phyloP scores from a whole-genome alignment of 1,139 yeast species.

The Zhuliangozyma parablackwelliae region DNA sequence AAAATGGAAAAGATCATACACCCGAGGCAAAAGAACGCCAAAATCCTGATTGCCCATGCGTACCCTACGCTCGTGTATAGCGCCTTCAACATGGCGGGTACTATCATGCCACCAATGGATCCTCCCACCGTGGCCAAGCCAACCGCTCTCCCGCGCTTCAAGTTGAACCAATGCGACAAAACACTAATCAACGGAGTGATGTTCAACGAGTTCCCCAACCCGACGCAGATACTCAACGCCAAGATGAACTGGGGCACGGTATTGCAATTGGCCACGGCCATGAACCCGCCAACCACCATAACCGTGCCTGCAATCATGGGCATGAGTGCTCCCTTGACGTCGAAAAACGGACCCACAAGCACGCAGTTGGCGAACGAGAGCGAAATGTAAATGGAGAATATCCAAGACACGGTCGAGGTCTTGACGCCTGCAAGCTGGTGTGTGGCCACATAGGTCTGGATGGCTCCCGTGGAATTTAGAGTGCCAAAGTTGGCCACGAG shows the following conservation, averaged over 20 bases:
- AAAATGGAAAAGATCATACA: slow-evolving; percentile 21
- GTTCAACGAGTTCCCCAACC: slow-evolving; percentile 31
- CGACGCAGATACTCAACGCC: slow-evolving; percentile 31
- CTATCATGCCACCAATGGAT: slow-evolving; percentile 33
- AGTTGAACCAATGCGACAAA: slow-evolving; percentile 35
- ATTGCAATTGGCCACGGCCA: slow-evolving; percentile 29
- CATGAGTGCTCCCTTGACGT: slow-evolving; percentile 25
- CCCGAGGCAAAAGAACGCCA: slow-evolving; percentile 29
- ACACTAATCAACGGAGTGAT: slow-evolving; percentile 36
- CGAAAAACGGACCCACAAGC: slow-evolving; percentile 35
- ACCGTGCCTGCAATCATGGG: slow-evolving; percentile 15
- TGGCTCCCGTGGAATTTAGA: slow-evolving; percentile 32
- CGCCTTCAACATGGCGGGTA: slow-evolving; percentile 30
- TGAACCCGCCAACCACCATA: slow-evolving; percentile 22
- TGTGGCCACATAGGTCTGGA: slow-evolving; percentile 29
- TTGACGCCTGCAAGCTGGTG: slow-evolving; percentile 24
- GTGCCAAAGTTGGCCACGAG: slow-evolving; percentile 28
- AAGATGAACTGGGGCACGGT: slow-evolving; percentile 32
- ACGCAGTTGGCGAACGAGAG: slow-evolving; percentile 29
- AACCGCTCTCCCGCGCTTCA: slow-evolving; percentile 30
- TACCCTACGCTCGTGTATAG: slow-evolving; percentile 29
- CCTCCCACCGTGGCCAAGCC: slow-evolving; percentile 40
- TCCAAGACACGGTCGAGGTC: slow-evolving; percentile 27
- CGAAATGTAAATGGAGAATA: slow-evolving; percentile 32
- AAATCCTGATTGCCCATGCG: slow-evolving; percentile 31